These are phyloP conservation scores for Fennellomyces sp. DNA, from an alignment of 371 early-diverging fungal genomes.

Conservation along the genomic window DNA sequence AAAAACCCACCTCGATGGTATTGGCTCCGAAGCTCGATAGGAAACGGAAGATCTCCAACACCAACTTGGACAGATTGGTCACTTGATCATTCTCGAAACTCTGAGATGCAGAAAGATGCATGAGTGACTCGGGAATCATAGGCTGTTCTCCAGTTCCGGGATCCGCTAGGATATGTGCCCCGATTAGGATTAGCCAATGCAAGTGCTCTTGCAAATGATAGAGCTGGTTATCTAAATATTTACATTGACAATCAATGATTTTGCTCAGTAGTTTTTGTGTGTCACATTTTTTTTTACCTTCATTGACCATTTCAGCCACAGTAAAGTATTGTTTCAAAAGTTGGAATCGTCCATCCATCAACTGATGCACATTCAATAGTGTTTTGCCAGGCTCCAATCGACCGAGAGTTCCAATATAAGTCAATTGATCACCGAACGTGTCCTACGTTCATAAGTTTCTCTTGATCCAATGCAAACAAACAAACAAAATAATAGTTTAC, in stretches of 20 bases:
- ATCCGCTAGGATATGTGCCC: conserved; percentile 71
- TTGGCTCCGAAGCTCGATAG: conserved; percentile 39
- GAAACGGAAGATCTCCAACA: conserved; percentile 54
- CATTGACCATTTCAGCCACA: not conserved
- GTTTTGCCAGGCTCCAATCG: conserved; percentile 61
- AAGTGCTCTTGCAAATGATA: conserved; percentile 61
- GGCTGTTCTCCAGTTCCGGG: conserved; percentile 75
- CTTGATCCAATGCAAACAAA: too few relatives aligned
- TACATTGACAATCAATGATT: not conserved
- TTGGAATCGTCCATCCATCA: conserved; percentile 54
- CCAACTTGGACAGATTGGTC: conserved; percentile 50
- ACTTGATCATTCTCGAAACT: conserved; percentile 53
- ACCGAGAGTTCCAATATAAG: conserved; percentile 67
- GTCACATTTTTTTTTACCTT: not conserved
- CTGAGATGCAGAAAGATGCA: conserved; percentile 62
- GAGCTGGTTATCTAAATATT: not conserved
- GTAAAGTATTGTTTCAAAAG: conserved; percentile 46
- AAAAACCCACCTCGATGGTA: conserved; percentile 42
- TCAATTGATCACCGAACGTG: conserved; percentile 75
- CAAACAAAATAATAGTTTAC: conserved; percentile 22
- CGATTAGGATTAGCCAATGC: conserved; percentile 77
- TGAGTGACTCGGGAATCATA: conserved; percentile 65
- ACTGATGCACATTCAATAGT: conserved; percentile 47
- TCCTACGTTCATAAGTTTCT: conserved; percentile 35
- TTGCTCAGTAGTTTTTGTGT: not conserved